phyloP scores from a whole-genome alignment of 495 filamentous ascomycete genomes.

The Apodospora peruviana region DNA sequence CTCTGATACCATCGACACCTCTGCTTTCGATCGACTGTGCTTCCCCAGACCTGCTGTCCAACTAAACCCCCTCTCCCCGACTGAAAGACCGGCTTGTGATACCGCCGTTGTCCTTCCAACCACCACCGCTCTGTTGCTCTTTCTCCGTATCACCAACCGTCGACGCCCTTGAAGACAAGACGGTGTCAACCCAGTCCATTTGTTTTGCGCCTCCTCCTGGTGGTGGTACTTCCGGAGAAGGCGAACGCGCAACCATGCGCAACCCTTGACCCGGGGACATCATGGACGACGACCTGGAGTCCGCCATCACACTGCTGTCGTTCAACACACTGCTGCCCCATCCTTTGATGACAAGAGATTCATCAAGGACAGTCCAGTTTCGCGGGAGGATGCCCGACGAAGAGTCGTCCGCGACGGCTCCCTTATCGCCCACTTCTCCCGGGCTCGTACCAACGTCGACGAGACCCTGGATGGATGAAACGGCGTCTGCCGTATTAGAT shows the following conservation, averaged over 20 bases:
- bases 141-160: background rate
- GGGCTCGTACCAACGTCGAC: conserved; percentile 7
- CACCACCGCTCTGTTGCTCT: background rate
- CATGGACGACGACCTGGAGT: background rate
- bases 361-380: background rate
- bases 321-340: background rate
- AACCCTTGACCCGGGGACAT: background rate
- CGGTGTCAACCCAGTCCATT: no score
- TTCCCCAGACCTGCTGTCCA: background rate
- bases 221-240: background rate
- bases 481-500: conserved; percentile 16
- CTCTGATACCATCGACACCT: background rate
- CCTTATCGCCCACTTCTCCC: background rate
- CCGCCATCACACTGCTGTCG: background rate
- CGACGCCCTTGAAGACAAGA: no score
- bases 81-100: background rate
- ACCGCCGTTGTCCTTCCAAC: background rate
- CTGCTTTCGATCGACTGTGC: background rate
- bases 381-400: background rate
- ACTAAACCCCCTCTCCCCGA: background rate
- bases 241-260: background rate
- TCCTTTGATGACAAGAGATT: background rate
- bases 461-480: conserved; percentile 18
- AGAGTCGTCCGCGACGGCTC: background rate
- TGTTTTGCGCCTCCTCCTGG: background rate